phyloP scores from a whole-genome alignment of 495 filamentous ascomycete genomes.

The Cercophora samala region DNA sequence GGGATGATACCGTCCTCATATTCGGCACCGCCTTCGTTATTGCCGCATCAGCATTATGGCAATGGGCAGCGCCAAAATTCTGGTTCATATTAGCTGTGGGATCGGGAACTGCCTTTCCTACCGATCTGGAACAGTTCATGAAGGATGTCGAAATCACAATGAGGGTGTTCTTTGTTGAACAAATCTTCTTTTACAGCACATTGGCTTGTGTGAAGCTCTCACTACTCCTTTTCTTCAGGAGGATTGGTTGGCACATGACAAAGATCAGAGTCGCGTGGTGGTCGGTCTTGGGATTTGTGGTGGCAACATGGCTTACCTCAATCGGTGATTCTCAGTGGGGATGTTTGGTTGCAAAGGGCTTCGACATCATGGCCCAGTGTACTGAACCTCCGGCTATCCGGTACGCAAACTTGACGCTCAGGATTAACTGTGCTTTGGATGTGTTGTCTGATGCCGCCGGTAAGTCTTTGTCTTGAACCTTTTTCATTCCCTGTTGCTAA shows the following conservation, averaged over 20 bases:
- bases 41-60: neutral
- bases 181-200: neutral
- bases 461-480: neutral
- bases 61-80: constrained; percentile 2
- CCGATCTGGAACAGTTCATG: neutral
- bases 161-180: neutral
- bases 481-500: neutral
- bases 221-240: constrained; percentile 2
- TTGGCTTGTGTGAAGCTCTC: constrained; percentile 2
- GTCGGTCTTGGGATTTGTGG: neutral
- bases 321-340: constrained; percentile 1
- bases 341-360: neutral
- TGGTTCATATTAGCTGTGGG: neutral
- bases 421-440: constrained; percentile 4
- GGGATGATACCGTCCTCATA: neutral
- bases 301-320: neutral
- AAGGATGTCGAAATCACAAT: constrained; percentile 3
- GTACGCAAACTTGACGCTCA: neutral
- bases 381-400: neutral
- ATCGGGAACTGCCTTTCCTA: neutral
- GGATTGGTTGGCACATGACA: neutral
- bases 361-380: neutral
- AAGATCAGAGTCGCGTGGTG: neutral
- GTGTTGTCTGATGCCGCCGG: constrained; percentile 1
- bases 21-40: neutral